These are phyloP conservation scores for Cyberlindnera galapagoensis DNA, from an alignment of 805 yeast species.

Conservation along the genomic window DNA sequence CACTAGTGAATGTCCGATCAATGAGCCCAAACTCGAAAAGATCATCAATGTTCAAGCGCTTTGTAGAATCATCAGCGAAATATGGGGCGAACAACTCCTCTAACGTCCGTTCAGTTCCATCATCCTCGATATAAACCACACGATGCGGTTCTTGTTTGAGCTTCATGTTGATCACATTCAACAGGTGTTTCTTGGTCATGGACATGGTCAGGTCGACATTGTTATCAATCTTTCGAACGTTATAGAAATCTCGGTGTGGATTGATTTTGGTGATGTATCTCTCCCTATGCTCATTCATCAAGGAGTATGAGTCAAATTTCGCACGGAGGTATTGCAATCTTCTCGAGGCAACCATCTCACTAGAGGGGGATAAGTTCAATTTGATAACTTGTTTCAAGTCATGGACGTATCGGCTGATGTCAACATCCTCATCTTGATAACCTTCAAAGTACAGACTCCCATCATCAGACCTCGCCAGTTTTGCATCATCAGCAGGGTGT, in stretches of 20 bases:
- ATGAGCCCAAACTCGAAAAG: conserved; percentile 24
- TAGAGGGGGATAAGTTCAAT: conserved; percentile 8
- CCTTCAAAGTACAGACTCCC: conserved; percentile 10
- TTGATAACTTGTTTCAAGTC: conserved; percentile 25
- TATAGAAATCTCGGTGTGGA: conserved; percentile 38
- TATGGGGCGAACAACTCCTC: conserved; percentile 23
- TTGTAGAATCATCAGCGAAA: conserved; percentile 24
- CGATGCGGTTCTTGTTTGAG: conserved; percentile 30
- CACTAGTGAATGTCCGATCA: conserved; percentile 19
- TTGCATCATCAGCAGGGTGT: background rate
- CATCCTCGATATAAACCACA: conserved; percentile 25
- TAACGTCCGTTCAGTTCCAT: conserved; percentile 22
- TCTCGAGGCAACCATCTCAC: conserved; percentile 17
- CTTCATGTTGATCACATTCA: conserved; percentile 33
- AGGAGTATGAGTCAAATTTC: conserved; percentile 30
- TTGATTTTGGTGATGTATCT: conserved; percentile 29
- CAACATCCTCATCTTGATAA: conserved; percentile 19
- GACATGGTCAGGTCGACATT: conserved; percentile 97
- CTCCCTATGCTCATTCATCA: conserved; percentile 30
- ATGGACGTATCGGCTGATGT: conserved; percentile 24
- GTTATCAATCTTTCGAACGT: conserved; percentile 47
- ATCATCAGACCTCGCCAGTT: background rate
- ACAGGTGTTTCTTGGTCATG: conserved; percentile 89
- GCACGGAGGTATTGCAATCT: conserved; percentile 27
- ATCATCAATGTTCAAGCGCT: conserved; percentile 24